Evolutionary conservation across 2,329 filamentous ascomycete species (phyloP).

Genomic region (Juglanconis sp.): DNA sequence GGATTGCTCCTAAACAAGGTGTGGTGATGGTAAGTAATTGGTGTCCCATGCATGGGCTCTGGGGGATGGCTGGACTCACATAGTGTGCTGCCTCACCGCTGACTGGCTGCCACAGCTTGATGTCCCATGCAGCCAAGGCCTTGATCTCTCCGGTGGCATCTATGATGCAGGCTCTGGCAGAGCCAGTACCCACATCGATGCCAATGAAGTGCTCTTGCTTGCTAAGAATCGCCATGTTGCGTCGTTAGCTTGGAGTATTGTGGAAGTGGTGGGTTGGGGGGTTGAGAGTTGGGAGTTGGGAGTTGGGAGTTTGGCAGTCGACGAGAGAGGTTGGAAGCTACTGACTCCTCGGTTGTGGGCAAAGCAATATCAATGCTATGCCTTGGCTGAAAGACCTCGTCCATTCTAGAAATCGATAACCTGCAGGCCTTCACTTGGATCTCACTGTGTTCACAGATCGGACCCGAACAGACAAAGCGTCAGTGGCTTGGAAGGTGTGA

Average conservation of each 20-base stretch:
- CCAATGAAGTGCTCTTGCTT: constrained; percentile 66
- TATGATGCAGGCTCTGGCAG: constrained; percentile 92
- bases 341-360: constrained; percentile 18
- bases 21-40: not conserved
- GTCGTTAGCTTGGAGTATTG: constrained; percentile 1
- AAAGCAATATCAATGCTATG: constrained; percentile 7
- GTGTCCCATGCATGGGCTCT: too few relatives aligned
- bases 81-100: constrained; percentile 55
- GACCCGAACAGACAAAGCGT: not conserved
- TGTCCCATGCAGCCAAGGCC: constrained; percentile 68
- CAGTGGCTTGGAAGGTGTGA: too few relatives aligned
- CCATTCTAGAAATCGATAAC: not conserved
- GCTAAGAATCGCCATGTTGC: constrained; percentile 1
- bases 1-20: constrained; percentile 76
- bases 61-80: constrained; percentile 40
- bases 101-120: constrained; percentile 77
- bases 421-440: not conserved
- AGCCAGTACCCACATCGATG: constrained; percentile 95
- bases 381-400: not conserved
- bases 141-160: constrained; percentile 87
- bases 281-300: not conserved
- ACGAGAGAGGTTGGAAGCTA: not conserved
- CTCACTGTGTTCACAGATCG: not conserved
- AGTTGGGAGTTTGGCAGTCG: not conserved
- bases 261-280: not conserved